These are phyloP conservation scores for Neonectria faginata DNA, from an alignment of 2,329 filamentous ascomycete genomes.

Conservation along the genomic window DNA sequence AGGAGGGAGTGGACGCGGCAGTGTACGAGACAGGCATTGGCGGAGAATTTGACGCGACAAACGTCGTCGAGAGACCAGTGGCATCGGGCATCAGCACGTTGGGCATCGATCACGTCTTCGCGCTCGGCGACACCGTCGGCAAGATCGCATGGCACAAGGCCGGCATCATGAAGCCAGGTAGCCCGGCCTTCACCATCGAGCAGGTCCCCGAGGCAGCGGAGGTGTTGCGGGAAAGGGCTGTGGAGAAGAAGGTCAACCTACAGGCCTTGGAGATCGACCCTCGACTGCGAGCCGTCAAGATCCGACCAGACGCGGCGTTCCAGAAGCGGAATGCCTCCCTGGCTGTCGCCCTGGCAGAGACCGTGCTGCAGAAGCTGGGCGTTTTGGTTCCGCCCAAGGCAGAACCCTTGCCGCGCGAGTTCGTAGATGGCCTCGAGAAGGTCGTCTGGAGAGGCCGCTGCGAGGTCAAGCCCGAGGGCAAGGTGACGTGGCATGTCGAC, in stretches of 20 bases:
- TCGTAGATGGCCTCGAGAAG: slow-evolving; percentile 78
- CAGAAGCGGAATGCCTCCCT: slow-evolving; percentile 70
- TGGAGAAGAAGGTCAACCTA: slow-evolving; percentile 63
- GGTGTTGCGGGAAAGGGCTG: slow-evolving; percentile 63
- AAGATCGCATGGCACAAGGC: slow-evolving; percentile 81
- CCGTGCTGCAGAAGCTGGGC: slow-evolving; percentile 60
- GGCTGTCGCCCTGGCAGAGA: slow-evolving; percentile 64
- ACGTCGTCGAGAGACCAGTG: slow-evolving; percentile 69
- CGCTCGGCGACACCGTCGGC: slow-evolving; percentile 71
- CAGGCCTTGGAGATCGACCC: slow-evolving; percentile 60
- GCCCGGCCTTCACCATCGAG: slow-evolving; percentile 67
- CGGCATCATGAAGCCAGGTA: slow-evolving; percentile 74
- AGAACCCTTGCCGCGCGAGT: slow-evolving; percentile 67
- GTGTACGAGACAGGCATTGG: slow-evolving; percentile 77
- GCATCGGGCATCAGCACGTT: slow-evolving; percentile 73
- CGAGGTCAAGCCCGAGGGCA: slow-evolving; percentile 66
- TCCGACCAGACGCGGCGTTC: slow-evolving; percentile 66
- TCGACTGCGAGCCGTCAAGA: slow-evolving; percentile 58
- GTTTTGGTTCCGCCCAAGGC: slow-evolving; percentile 43
- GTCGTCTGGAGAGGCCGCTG: slow-evolving; percentile 86
- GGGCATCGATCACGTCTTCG: slow-evolving; percentile 75
- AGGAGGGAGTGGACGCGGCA: slow-evolving; percentile 70
- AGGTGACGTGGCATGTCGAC: slow-evolving; percentile 86
- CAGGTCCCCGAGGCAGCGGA: slow-evolving; percentile 60
- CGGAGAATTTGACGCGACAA: slow-evolving; percentile 76